Base-by-base conservation (phyloP, 371 early-diverging fungal genomes). In the Mucor ambiguus region DNA sequence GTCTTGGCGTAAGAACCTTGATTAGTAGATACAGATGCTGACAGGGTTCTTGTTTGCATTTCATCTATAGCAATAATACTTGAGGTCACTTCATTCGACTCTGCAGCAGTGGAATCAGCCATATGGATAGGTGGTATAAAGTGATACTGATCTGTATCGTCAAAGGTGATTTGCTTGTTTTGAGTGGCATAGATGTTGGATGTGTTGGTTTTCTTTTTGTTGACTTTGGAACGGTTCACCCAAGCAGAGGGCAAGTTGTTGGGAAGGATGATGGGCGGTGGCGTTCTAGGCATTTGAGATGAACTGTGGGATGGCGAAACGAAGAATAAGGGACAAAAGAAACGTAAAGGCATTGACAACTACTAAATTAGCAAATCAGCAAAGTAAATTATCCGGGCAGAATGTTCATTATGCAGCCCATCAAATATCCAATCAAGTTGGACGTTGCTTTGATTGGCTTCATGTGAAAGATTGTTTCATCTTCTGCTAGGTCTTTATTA, bases 231-330 rank as follows among this genome's bases (percentile, higher is more conserved):
- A 24, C 64, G 64, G 11, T 18, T 30, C 0, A 28, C n/a, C 64
- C 64, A 63, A 33, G 18, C n/a, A 32, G 14, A 28, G 3, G 64
- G 43, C 4, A 61, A 1, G 9, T 22, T 56, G 14, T 14, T 44
- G 8, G 64, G 64, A 33, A 63, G 16, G 5, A 63, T 56, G 41
- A 63, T 56, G 28, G 52, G 29, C 10, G 64, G 57, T 28, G 64
- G 64, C 33, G 64, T 63, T 24, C 56, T 63, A 4, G 64, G 64
- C 64, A 63, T 63, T 22, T 18, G 18, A 18, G 41, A 41, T 41
- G 1, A 18, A 12, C 1, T 14, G 41, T 33, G 18, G 2, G 9
- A 29, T 24, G 26, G 11, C 1, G 12, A 35, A 35, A 35, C 12
- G 37, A 35, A 4, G 9, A 32, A 9, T 35, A 33, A 52, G 22